These are phyloP conservation scores for Sporothrix luriei DNA, from an alignment of 2,329 filamentous ascomycete species.

Conservation along the genomic window DNA sequence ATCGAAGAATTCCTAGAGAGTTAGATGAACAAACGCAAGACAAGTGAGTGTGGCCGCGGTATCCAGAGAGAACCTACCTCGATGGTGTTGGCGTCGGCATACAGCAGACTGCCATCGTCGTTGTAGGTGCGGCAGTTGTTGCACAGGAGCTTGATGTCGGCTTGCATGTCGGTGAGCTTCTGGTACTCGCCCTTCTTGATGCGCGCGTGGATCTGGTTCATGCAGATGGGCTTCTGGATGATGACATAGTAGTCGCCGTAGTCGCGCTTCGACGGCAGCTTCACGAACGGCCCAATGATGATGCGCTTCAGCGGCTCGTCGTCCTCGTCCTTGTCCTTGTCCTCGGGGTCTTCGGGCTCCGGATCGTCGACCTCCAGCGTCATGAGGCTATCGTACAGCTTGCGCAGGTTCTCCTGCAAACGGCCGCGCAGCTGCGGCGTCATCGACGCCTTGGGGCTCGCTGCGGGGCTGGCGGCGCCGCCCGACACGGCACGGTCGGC, in stretches of 20 bases:
- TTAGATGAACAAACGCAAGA: conserved; percentile 21
- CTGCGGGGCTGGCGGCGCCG: not conserved
- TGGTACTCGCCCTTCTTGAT: conserved; percentile 96
- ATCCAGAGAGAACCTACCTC: conserved; percentile 65
- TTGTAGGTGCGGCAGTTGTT: conserved; percentile 95
- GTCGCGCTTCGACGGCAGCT: conserved; percentile 82
- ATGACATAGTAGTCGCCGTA: conserved; percentile 96
- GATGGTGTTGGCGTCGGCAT: conserved; percentile 88
- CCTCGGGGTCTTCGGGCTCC: conserved; percentile 57
- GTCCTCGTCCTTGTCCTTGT: conserved; percentile 53
- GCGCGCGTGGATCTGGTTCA: conserved; percentile 91
- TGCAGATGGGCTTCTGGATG: conserved; percentile 89
- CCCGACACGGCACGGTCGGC: conserved; percentile 41
- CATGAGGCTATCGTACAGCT: conserved; percentile 78
- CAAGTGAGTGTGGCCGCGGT: not conserved
- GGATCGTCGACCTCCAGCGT: conserved; percentile 78
- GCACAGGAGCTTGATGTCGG: conserved; percentile 82
- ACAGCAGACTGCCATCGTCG: conserved; percentile 90
- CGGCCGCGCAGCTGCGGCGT: conserved; percentile 69
- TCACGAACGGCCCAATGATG: conserved; percentile 92
- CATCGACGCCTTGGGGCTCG: conserved; percentile 41
- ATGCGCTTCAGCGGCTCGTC: conserved; percentile 68
- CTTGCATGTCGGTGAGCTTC: conserved; percentile 75
- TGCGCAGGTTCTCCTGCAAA: conserved; percentile 78
- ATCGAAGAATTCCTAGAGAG: conserved; percentile 58